Evolutionary conservation across 1,139 yeast species (phyloP).

Genomic region (Nadsonia starkeyi-henricii): DNA sequence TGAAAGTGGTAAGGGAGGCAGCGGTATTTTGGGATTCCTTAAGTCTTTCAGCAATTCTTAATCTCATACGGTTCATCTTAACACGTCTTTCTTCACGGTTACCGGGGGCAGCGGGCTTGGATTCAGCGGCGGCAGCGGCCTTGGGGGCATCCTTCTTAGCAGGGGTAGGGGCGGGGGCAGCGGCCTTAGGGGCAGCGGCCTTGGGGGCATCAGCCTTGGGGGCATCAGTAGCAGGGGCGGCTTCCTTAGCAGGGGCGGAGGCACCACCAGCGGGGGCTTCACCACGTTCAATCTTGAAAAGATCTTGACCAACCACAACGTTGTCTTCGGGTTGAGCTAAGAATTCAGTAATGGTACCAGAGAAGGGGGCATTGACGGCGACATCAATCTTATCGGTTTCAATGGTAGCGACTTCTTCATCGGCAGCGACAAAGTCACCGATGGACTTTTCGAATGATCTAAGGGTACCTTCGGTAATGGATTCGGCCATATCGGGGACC

Average conservation of each 20-base stretch:
- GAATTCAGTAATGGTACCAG: conserved; percentile 81
- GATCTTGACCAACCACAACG: conserved; percentile 91
- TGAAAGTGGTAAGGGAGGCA: conserved; percentile 94
- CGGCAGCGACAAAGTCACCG: conserved; percentile 80
- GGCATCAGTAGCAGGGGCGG: conserved; percentile 16
- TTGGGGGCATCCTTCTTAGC: conserved; percentile 21
- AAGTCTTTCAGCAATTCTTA: conserved; percentile 97
- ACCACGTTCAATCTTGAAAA: conserved; percentile 83
- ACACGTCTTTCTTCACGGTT: conserved; percentile 79
- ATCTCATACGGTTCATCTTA: conserved; percentile 99
- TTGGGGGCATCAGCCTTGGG: conserved; percentile 14
- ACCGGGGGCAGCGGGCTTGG: conserved; percentile 37
- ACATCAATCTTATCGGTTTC: conserved; percentile 98
- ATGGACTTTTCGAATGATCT: conserved; percentile 54
- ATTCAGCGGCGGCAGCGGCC: conserved; percentile 17
- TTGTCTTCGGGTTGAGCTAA: conserved; percentile 82
- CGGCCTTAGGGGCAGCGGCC: conserved; percentile 20
- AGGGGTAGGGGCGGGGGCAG: conserved; percentile 15
- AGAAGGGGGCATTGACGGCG: conserved; percentile 86
- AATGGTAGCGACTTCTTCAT: conserved; percentile 90
- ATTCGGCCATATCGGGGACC: conserved; percentile 98
- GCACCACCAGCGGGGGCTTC: conserved; percentile 58
- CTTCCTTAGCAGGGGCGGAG: conserved; percentile 21
- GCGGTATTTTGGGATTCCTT: conserved; percentile 99
- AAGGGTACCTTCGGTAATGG: conserved; percentile 93